phyloP scores from a whole-genome alignment of 2,329 filamentous ascomycete species.

The Fusarium sp. region DNA sequence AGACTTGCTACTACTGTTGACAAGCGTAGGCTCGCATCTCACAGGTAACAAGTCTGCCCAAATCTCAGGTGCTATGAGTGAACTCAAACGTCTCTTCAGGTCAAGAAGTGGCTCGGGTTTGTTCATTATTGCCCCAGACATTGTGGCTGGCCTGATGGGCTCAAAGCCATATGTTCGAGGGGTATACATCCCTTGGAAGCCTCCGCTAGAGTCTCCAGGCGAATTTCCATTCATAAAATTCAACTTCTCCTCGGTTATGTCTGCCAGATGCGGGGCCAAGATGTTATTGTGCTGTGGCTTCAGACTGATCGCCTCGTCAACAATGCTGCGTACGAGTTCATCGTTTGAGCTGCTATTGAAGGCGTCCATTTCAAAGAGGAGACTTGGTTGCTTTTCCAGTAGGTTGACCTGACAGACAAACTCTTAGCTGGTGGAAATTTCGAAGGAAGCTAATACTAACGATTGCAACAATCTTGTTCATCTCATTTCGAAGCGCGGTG shows the following conservation, averaged over 20 bases:
- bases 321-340: rapidly evolving
- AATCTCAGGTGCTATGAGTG: neutral
- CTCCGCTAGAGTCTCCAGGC: neutral
- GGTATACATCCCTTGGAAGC: neutral
- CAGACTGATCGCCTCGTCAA: neutral
- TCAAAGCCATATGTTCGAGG: rapidly evolving
- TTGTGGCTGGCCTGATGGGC: rapidly evolving
- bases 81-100: rapidly evolving
- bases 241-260: no score
- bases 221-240: rapidly evolving
- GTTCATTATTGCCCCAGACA: rapidly evolving
- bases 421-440: rapidly evolving
- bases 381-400: neutral
- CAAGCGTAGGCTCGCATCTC: neutral
- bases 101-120: neutral
- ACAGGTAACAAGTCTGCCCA: neutral
- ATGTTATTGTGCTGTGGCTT: no score
- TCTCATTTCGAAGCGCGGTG: neutral
- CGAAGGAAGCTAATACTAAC: rapidly evolving
- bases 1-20: no score
- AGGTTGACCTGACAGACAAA: neutral
- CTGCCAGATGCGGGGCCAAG: no score
- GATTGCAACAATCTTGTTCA: neutral
- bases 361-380: neutral
- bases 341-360: neutral